Base-by-base conservation (phyloP, 306 rosid genomes). In the Quercus gilva region DNA sequence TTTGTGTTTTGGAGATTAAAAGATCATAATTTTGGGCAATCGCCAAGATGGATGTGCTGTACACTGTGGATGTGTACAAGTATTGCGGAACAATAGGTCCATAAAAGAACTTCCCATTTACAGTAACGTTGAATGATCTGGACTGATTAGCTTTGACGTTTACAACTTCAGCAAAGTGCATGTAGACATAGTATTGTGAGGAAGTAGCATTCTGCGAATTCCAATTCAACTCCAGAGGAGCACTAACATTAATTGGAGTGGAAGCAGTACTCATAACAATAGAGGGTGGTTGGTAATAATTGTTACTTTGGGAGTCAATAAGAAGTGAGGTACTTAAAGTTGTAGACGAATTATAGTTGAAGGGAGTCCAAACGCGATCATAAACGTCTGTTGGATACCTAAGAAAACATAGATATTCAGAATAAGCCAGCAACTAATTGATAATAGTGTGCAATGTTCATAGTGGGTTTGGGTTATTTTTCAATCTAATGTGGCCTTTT, bases 321-420 rank as follows among this genome's bases (percentile, higher is more conserved):
- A 6, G 19, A 2, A 71, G 49, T 13, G 80, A 1, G 8, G 69
- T 85, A 55, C 74, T 85, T 29, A 85, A 3, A 18, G 41, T 18
- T 26, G 29, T 70, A 81, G 71, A 58, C 3, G 10, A 37, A 6
- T 37, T 0, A 0, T 0, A 6, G 23, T 2, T 2, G 19, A 0
- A 2, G 21, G 26, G 43, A 2, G 0, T 0, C 91, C 91, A 87
- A 17, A 55, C 5, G 37, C 91, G 81, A 53, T 88, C 91, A 73
- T 43, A 74, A 74, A 33, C 31, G 53, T 88, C 91, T 69, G 76
- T 64, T 26, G 33, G 45, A 80, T 73, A 88, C 85, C 89, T 88
- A 56, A 37, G 71, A 25, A 60, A 43, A 26, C 71, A 5, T 6
- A 10, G 52, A 8, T 45, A 11, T 11, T 45, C 52, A 45, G 52